Percentiles rank a stretch among this genome's conserved stretches.
phyloP scores from a whole-genome alignment of 2,329 filamentous ascomycete species.

The Neopestalotiopsis rosae region DNA sequence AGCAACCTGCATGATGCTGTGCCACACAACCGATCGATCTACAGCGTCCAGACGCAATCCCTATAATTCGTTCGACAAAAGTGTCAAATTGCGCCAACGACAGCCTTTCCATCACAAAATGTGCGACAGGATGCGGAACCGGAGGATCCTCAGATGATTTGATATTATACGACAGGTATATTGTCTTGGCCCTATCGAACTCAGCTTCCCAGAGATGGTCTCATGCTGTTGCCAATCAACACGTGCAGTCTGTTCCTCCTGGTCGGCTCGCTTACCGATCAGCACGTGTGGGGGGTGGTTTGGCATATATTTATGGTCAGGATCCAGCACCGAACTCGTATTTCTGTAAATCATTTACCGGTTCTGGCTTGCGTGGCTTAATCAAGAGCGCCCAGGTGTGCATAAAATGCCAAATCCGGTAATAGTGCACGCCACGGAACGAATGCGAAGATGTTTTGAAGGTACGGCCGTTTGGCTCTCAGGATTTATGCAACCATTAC shows the following conservation, averaged over 20 bases:
- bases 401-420: neutral
- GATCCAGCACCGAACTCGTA: neutral
- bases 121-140: neutral
- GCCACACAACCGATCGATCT: neutral
- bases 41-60: neutral
- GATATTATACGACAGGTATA: neutral
- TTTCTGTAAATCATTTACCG: neutral
- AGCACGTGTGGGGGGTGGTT: neutral
- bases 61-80: neutral
- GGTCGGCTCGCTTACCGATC: neutral
- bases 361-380: neutral
- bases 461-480: neutral
- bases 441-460: neutral
- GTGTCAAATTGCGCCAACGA: neutral
- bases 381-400: neutral
- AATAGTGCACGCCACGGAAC: neutral
- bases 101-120: neutral
- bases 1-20: slow-evolving; percentile 1
- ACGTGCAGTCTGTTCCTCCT: neutral
- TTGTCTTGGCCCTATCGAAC: too few relatives aligned
- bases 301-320: neutral
- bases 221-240: neutral
- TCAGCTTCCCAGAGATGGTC: neutral
- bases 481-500: neutral
- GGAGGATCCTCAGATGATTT: neutral